A percentile compares a stretch with the other conserved stretches of the same genome.
These are phyloP conservation scores for Dactylellina drechsleri DNA, from an alignment of 2,329 filamentous ascomycete species.

Conservation along the genomic window DNA sequence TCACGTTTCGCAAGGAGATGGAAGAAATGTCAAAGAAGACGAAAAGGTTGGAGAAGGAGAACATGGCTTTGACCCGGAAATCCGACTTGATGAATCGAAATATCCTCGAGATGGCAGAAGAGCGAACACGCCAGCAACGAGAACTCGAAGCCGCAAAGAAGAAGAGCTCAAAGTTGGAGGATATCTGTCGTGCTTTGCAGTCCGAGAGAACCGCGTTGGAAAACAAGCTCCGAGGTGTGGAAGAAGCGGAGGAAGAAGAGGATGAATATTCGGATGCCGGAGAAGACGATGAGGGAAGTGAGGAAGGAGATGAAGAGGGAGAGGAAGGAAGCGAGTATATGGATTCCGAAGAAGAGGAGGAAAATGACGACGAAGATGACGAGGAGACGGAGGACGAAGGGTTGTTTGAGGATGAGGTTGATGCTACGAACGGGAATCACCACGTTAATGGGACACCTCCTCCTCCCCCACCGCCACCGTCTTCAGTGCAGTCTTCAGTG, in stretches of 20 bases:
- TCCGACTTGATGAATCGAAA: conserved; percentile 93
- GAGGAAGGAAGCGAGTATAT: conserved; percentile 62
- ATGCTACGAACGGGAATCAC: conserved; percentile 67
- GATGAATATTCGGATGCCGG: conserved; percentile 67
- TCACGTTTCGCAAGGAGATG: conserved; percentile 98
- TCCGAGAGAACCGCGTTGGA: conserved; percentile 84
- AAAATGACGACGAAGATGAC: conserved; percentile 71
- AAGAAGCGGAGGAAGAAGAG: conserved; percentile 68
- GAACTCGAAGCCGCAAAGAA: conserved; percentile 82
- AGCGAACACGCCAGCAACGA: conserved; percentile 79
- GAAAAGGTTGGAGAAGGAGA: conserved; percentile 95
- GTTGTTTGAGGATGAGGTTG: conserved; percentile 72
- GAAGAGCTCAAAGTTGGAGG: conserved; percentile 90
- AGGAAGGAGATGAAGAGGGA: conserved; percentile 66
- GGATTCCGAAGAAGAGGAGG: conserved; percentile 73
- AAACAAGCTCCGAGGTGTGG: conserved; percentile 69
- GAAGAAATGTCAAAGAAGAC: conserved; percentile 99
- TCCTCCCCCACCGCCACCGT: too few relatives aligned
- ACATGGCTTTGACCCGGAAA: conserved; percentile 87
- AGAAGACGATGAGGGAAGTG: conserved; percentile 69
- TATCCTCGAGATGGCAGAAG: conserved; percentile 96
- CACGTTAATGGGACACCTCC: conserved; percentile 40
- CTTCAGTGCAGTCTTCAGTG: background rate
- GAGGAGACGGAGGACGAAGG: conserved; percentile 72
- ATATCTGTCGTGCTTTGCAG: conserved; percentile 95